Evolutionary conservation across 495 filamentous ascomycete genomes (phyloP), one percentile per base, ranked within the genome.

Genomic region (Neohortaea acidophila): DNA sequence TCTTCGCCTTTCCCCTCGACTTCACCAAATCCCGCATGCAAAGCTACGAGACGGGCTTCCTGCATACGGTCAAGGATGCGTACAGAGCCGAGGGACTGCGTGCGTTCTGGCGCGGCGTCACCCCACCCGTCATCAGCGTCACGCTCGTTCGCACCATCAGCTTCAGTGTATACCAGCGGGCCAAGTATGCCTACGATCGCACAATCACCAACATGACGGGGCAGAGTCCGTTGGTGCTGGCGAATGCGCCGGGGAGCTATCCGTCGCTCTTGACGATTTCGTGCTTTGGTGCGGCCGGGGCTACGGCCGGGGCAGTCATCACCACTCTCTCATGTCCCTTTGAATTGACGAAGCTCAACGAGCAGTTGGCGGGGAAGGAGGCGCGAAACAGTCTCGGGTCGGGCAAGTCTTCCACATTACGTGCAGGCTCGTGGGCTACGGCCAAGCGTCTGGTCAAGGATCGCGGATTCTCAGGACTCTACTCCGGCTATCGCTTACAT

Each of bases 241-340:
- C 82, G 41, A 81, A 81, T 48, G 72, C 69, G 28, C 65, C 61
- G 26, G 81, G 79, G 39, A 75, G 73, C 22, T 73, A 65, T 20
- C 83, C 84, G 15, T 82, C 68, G 21, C 39, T 81, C 15, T 66
- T 72, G 39, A 80, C 79, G 2, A 58, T 85, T 17, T 59, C 72
- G 12, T 86, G 79, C 33, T 91, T 86, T 54, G 78, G 76, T 32
- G 69, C 70, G 39, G 80, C 80, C 26, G 86, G 86, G 23, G 75
- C 79, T 38, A 73, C 76, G 19, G 77, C 86, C 21, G 86, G 86
- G 21, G 73, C 81, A 4, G 67, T 75, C 33, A 81, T 89, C 30
- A 81, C 86, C 17, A 67, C 79, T 25, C 73, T 94, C 57, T 81
- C 85, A 38, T 94, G 86, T 54, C 86, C 86, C 19, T 93, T 94